phyloP scores from a whole-genome alignment of 768 basidiomycete species.

The Amanita rimosa region DNA sequence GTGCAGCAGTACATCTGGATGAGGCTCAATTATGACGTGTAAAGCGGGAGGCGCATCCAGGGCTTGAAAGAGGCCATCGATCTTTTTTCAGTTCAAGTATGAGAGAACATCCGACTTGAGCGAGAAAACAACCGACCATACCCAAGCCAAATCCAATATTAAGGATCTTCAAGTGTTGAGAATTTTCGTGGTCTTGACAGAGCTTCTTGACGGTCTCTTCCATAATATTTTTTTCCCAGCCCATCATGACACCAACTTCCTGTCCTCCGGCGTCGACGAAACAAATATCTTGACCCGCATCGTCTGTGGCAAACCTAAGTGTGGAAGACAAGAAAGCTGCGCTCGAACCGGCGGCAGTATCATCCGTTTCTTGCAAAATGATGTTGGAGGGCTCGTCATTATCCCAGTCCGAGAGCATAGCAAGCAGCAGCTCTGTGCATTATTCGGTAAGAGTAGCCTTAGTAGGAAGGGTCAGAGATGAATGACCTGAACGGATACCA shows the following conservation, averaged over 20 bases:
- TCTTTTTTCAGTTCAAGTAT: slow-evolving; percentile 38
- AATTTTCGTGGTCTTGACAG: slow-evolving; percentile 39
- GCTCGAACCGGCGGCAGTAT: slow-evolving; percentile 48
- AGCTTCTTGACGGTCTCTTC: slow-evolving; percentile 60
- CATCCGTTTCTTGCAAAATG: slow-evolving; percentile 38
- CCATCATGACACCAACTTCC: slow-evolving; percentile 99
- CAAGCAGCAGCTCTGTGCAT: slow-evolving; percentile 56
- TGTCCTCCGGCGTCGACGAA: slow-evolving; percentile 51
- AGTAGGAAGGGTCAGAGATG: neutral
- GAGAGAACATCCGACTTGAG: slow-evolving; percentile 1
- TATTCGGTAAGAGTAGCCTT: too few species aligned
- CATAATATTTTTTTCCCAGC: slow-evolving; percentile 93
- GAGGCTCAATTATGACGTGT: slow-evolving; percentile 92
- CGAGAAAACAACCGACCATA: slow-evolving; percentile 42
- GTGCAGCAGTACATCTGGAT: slow-evolving; percentile 79
- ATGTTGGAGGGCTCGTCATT: slow-evolving; percentile 20
- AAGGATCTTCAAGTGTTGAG: slow-evolving; percentile 49
- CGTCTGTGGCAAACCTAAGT: slow-evolving; percentile 59
- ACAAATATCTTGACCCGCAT: slow-evolving; percentile 75
- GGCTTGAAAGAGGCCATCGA: slow-evolving; percentile 72
- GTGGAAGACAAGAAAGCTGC: slow-evolving; percentile 61
- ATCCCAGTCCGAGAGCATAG: slow-evolving; percentile 42
- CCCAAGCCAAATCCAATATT: slow-evolving; percentile 95
- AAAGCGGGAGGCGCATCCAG: slow-evolving; percentile 44
- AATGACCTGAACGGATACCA: slow-evolving; percentile 79